A percentile compares a stretch with the other conserved stretches of the same genome.
These are phyloP conservation scores for Suillus paluster DNA, from an alignment of 768 basidiomycete species.

Conservation along the genomic window DNA sequence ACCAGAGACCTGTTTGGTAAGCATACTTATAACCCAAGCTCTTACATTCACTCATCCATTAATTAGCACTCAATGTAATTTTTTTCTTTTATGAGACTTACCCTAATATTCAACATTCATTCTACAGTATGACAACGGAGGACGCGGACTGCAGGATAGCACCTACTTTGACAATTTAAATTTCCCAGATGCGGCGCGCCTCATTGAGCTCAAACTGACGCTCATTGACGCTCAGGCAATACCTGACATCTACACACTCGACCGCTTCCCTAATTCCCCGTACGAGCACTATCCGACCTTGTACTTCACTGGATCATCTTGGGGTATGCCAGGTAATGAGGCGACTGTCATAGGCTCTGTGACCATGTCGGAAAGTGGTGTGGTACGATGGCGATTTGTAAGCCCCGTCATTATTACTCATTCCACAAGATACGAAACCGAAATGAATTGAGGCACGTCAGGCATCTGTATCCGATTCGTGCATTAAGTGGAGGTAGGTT, in stretches of 20 bases:
- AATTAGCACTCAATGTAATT: constrained; percentile 56
- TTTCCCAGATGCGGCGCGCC: constrained; percentile 68
- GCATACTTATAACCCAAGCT: not conserved
- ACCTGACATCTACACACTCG: constrained; percentile 22
- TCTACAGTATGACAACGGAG: constrained; percentile 20
- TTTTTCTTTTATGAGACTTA: not conserved
- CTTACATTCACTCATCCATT: constrained; percentile 3
- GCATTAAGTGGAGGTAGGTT: constrained; percentile 64
- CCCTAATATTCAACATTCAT: constrained; percentile 12
- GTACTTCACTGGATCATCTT: constrained; percentile 52
- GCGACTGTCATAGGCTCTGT: constrained; percentile 55
- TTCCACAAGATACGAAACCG: constrained; percentile 1
- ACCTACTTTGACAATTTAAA: constrained; percentile 55
- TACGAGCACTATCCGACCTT: constrained; percentile 45
- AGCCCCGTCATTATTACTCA: constrained; percentile 28
- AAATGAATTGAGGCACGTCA: constrained; percentile 29
- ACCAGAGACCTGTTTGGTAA: constrained; percentile 31
- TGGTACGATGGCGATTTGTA: constrained; percentile 64
- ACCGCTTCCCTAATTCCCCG: constrained; percentile 26
- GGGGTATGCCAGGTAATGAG: constrained; percentile 46
- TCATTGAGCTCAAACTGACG: constrained; percentile 59
- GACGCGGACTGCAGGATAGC: constrained; percentile 29
- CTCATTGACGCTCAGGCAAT: constrained; percentile 41
- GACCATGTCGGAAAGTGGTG: constrained; percentile 47
- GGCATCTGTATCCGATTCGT: constrained; percentile 57